Conservation (phyloP, 495 filamentous ascomycete genomes). For the Penicillium turbatum region DNA sequence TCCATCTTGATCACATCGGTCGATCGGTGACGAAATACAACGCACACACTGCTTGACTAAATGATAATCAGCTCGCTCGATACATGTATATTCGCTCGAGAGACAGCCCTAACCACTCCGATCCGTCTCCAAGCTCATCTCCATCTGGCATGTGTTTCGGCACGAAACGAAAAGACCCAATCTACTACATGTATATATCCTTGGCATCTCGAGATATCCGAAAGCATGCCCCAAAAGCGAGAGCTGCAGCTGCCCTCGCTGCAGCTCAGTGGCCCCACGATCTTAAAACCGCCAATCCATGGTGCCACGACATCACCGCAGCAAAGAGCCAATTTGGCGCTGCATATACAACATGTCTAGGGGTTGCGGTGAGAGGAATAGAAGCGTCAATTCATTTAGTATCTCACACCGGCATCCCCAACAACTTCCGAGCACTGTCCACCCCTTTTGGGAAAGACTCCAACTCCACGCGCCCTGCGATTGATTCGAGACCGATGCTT, state of each 20-base stretch:
- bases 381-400: constrained; percentile 5
- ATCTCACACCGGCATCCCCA: background rate
- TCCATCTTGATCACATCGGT: background rate
- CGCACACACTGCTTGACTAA: background rate
- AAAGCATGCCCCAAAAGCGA: constrained; percentile 15
- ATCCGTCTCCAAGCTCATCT: background rate
- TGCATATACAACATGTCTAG: constrained; percentile 5
- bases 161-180: background rate
- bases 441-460: background rate
- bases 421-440: background rate
- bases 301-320: constrained; percentile 42
- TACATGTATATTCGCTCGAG: background rate
- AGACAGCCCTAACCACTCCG: background rate
- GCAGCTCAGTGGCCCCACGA: constrained; percentile 21
- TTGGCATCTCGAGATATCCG: constrained; percentile 1
- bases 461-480: background rate
- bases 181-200: background rate
- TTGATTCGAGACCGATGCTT: constrained; percentile 14
- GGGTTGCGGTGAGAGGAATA: constrained; percentile 9
- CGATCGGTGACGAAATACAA: background rate
- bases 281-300: constrained; percentile 17
- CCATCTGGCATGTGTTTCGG: constrained; percentile 19
- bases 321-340: constrained; percentile 26
- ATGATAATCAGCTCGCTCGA: background rate
- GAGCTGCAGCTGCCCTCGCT: constrained; percentile 20